Evolutionary conservation across 2,329 filamentous ascomycete genomes (phyloP), one percentile per base, ranked within the genome.

Genomic region (Penicillium sp.): DNA sequence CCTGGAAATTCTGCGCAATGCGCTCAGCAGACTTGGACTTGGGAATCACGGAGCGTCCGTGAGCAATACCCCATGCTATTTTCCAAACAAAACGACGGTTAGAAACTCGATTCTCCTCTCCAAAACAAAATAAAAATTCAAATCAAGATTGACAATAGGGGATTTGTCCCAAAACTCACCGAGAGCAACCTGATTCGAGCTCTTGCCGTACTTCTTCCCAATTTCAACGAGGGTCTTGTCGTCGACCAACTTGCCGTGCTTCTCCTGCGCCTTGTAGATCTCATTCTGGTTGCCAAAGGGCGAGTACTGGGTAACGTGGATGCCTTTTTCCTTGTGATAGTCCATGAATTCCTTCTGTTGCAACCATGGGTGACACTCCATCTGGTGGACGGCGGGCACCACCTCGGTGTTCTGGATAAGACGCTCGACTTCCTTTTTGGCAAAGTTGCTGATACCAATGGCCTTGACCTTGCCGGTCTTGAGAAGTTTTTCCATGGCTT

Each of bases 381-480:
- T 51, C 44, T 62, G 58, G 40, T 62, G 57, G 12, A 58, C 57
- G 1, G 54, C 52, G 3, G 54, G 54, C 9, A 68, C 59, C 24
- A 71, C 61, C 4, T 51, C 61, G 2, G 66, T 62, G 35, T 73
- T 63, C 37, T 64, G 62, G 13, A 76, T 49, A 18, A 76, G 55
- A 32, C 70, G 57, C 51, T 49, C 70, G 45, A 75, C 41, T 52
- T 75, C 71, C 5, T 61, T 61, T 45, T 67, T 59, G 41, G 64
- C 68, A 59, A 76, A 76, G 55, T 76, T 76, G 50, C 63, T 69
- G 28, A 76, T 63, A 13, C 73, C 73, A 47, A 76, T 74, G 2
- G 72, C 71, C 42, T 64, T 68, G 26, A 66, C 64, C 50, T 74
- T 69, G 24, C 65, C 66, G 25, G 47, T 56, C 24, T 55, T 54